Evolutionary conservation across 2,329 filamentous ascomycete genomes (phyloP), one percentile per base, ranked within the genome.

Genomic region (Chaetomium sp.): DNA sequence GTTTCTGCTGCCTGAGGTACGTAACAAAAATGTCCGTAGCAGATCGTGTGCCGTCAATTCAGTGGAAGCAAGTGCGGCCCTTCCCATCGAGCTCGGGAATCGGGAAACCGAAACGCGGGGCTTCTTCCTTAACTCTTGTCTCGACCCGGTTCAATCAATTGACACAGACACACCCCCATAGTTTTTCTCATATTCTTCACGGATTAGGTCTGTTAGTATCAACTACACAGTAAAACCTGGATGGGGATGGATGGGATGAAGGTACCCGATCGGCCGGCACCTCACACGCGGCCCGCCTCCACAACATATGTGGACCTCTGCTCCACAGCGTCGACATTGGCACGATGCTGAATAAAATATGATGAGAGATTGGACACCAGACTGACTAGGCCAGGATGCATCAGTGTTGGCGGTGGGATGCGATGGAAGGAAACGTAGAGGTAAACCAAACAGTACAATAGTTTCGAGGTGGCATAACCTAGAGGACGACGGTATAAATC

Each of bases 201-300:
- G 45, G 19, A 47, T 47, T 1, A 7, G 13, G 10, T 51, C 13
- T 51, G 49, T 19, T 19, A 55, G 8, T 13, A 31, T 55, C 8
- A 21, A 5, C 4, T 31, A 16, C 21, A 2, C 6, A 21, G 6
- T 8, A 35, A 23, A 19, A 8, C 10, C 10, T 6, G 7, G 45
- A 21, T 23, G 42, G 13, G 7, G 45, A 21, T 23, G 42, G 3
- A 12, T 54, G 54, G 64, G 60, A 63, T 62, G 60, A 63, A 56
- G 64, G 55, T 65, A 63, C 60, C 64, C 64, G 60, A 60, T 42
- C 2, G 25, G 2, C 5, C 47, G 63, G 54, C 35, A 54, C 45
- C 12, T 19, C 29, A 49, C 42, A 50, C 45, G 55, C 13, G 7
- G 55, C 45, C 55, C 59, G 54, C 59, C 59, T 47, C 47, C 59